Conservation (phyloP, 78 protist species). For the Guillardia theta region DNA sequence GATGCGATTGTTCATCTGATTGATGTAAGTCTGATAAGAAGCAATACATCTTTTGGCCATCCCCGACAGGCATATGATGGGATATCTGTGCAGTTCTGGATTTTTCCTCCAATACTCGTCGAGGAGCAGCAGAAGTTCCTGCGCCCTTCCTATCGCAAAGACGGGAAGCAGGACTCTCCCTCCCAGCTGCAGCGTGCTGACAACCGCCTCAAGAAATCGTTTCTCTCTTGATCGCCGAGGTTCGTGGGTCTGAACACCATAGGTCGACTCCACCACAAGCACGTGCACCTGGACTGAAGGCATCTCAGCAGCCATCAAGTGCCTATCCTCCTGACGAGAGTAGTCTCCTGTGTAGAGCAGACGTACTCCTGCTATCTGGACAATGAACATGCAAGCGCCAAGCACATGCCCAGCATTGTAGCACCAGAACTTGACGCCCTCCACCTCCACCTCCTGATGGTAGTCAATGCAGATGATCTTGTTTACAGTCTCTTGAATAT, state of each 20-base stretch:
- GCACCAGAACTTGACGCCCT: slow-evolving; percentile 68
- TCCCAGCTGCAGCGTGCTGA: slow-evolving; percentile 49
- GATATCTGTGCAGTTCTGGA: slow-evolving; percentile 80
- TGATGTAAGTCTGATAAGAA: slow-evolving; percentile 78
- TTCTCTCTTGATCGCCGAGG: slow-evolving; percentile 84
- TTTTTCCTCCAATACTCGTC: slow-evolving; percentile 62
- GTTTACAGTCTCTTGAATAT: slow-evolving; percentile 59
- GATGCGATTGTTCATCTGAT: slow-evolving; percentile 46
- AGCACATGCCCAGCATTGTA: slow-evolving; percentile 97
- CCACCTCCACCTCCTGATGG: slow-evolving; percentile 67
- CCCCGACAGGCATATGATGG: slow-evolving; percentile 87
- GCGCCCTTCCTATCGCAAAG: slow-evolving; percentile 96
- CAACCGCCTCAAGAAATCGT: slow-evolving; percentile 65
- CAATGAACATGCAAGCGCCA: slow-evolving; percentile 94
- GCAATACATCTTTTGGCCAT: slow-evolving; percentile 88
- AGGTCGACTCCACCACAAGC: slow-evolving; percentile 82
- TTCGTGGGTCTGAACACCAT: slow-evolving; percentile 72
- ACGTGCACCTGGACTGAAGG: slow-evolving; percentile 68
- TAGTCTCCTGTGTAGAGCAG: slow-evolving; percentile 95
- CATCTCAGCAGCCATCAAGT: slow-evolving; percentile 92
- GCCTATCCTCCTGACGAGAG: slow-evolving; percentile 90
- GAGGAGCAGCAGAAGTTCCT: slow-evolving; percentile 91
- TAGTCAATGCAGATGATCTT: slow-evolving; percentile 72
- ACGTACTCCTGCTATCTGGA: slow-evolving; percentile 80
- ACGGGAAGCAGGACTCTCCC: slow-evolving; percentile 93